Percentiles rank a stretch among this genome's conserved stretches.
These are phyloP conservation scores for Waltergamsia citrina DNA, from an alignment of 2,329 filamentous ascomycete species.

Conservation along the genomic window DNA sequence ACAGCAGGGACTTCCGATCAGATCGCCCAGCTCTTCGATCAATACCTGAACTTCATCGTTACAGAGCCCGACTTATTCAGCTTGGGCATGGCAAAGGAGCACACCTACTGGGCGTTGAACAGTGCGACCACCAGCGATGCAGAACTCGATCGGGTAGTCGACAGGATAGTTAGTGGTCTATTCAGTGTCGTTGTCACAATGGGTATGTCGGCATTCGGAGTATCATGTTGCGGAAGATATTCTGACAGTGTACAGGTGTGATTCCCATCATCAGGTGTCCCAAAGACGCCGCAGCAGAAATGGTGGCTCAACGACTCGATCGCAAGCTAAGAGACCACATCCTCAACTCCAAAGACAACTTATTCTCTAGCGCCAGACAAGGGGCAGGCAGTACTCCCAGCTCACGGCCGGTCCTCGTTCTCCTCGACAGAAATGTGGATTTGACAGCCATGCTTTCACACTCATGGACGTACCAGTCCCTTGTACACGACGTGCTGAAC, in stretches of 20 bases:
- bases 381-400: constrained; percentile 51
- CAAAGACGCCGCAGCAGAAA: constrained; percentile 84
- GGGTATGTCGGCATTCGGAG: constrained; percentile 45
- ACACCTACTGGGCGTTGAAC: constrained; percentile 94
- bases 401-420: constrained; percentile 79
- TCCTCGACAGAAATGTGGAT: constrained; percentile 93
- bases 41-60: constrained; percentile 96
- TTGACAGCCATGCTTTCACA: constrained; percentile 98
- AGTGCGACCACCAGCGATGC: constrained; percentile 86
- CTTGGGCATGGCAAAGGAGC: constrained; percentile 79
- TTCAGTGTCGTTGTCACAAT: constrained; percentile 98
- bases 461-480: constrained; percentile 72
- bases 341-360: constrained; percentile 93
- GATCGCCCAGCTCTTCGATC: constrained; percentile 88
- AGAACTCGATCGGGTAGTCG: constrained; percentile 76
- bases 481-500: constrained; percentile 57
- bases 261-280: constrained; percentile 95
- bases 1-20: constrained; percentile 76
- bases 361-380: constrained; percentile 68
- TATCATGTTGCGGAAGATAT: no score
- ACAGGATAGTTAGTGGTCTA: constrained; percentile 89
- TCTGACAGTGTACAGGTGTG: constrained; percentile 46
- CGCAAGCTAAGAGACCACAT: constrained; percentile 94
- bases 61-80: constrained; percentile 94
- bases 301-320: constrained; percentile 89